These are phyloP conservation scores for Metroxylon sagu DNA, from an alignment of 176 grass and related monocot species.

Conservation along the genomic window DNA sequence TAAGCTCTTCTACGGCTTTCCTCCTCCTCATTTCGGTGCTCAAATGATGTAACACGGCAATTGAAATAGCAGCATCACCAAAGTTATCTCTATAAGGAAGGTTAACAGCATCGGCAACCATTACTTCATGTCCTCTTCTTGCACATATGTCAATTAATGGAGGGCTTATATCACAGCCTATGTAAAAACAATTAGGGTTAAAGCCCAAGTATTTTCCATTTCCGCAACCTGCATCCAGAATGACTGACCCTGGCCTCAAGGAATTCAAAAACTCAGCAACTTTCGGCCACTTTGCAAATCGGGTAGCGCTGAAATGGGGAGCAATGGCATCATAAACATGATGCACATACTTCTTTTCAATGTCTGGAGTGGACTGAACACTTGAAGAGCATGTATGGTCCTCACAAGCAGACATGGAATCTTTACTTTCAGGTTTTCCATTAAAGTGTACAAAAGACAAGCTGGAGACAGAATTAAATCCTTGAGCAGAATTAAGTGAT, in stretches of 20 bases:
- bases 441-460: not conserved
- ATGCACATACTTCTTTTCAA: slow-evolving; percentile 87
- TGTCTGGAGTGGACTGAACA: slow-evolving; percentile 68
- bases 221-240: slow-evolving; percentile 91
- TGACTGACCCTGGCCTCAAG: slow-evolving; percentile 44
- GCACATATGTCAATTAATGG: slow-evolving; percentile 65
- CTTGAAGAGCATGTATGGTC: slow-evolving; percentile 17
- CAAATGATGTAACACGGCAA: slow-evolving; percentile 84
- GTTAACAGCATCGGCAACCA: slow-evolving; percentile 84
- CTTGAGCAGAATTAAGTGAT: not conserved
- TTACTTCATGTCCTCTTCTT: slow-evolving; percentile 67
- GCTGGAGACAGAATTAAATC: not conserved
- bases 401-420: not conserved
- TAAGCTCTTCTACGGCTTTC: slow-evolving; percentile 79
- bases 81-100: slow-evolving; percentile 81
- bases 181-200: slow-evolving; percentile 68
- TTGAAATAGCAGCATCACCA: slow-evolving; percentile 78
- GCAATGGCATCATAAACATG: slow-evolving; percentile 85
- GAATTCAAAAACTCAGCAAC: slow-evolving; percentile 74
- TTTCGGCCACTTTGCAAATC: slow-evolving; percentile 97
- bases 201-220: slow-evolving; percentile 89
- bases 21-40: slow-evolving; percentile 77
- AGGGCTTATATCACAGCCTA: slow-evolving; percentile 88
- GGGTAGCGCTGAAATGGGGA: slow-evolving; percentile 85
- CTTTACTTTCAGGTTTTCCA: not conserved